Evolutionary conservation across 2,329 filamentous ascomycete genomes (phyloP).

Genomic region (Acrocalymma vagum): DNA sequence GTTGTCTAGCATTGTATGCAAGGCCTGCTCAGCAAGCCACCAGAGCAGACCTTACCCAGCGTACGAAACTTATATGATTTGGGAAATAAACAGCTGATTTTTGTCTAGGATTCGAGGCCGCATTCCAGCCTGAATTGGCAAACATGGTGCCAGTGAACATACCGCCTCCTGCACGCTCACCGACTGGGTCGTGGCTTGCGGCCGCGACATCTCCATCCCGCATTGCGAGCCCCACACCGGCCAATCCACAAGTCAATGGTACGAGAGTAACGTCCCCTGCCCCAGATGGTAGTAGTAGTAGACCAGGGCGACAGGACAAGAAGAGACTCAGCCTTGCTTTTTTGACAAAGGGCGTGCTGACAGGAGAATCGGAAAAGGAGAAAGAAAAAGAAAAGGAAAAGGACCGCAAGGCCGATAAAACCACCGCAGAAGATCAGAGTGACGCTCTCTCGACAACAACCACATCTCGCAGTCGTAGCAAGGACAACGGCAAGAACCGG

Average conservation of each 20-base stretch:
- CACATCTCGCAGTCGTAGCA: slow-evolving; percentile 41
- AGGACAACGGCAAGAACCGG: slow-evolving; percentile 37
- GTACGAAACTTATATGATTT: slow-evolving; percentile 57
- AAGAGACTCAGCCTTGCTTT: slow-evolving; percentile 49
- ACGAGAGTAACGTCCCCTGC: slow-evolving; percentile 28
- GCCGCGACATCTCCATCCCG: slow-evolving; percentile 36
- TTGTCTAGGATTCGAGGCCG: slow-evolving; percentile 54
- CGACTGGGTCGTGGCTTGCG: slow-evolving; percentile 43
- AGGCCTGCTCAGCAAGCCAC: slow-evolving; percentile 69
- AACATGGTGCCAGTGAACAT: slow-evolving; percentile 47
- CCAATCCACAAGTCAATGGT: slow-evolving; percentile 34
- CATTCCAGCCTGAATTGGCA: slow-evolving; percentile 54
- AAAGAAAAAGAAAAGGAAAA: slow-evolving; percentile 21
- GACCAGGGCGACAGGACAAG: slow-evolving; percentile 47
- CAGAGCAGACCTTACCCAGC: slow-evolving; percentile 66
- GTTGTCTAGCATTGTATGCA: slow-evolving; percentile 76
- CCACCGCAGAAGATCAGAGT: slow-evolving; percentile 23
- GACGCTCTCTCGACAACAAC: slow-evolving; percentile 30
- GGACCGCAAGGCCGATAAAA: slow-evolving; percentile 25
- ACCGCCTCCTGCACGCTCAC: slow-evolving; percentile 38
- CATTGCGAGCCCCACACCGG: slow-evolving; percentile 32
- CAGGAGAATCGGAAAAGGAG: slow-evolving; percentile 28
- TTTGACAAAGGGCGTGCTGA: slow-evolving; percentile 44
- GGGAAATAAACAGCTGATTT: slow-evolving; percentile 24
- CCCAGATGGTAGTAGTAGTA: slow-evolving; percentile 27